Base-by-base conservation (phyloP, 2,329 filamentous ascomycete species). In the Trichoderma atroviride region DNA sequence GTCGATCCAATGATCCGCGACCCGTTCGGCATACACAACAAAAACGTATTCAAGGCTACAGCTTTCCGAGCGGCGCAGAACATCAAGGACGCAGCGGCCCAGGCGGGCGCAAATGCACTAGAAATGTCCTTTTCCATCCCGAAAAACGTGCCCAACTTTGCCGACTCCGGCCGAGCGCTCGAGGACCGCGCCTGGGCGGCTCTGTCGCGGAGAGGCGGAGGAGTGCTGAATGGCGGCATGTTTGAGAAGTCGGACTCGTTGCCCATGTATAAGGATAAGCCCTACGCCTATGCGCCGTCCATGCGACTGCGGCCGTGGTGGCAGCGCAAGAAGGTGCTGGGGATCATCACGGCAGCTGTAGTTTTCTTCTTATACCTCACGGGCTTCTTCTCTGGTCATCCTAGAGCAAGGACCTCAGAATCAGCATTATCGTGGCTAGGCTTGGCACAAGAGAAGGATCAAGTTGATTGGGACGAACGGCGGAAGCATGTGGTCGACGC, bases 251-350 rank as follows among this genome's bases (percentile, higher is more conserved):
- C 79, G 71, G 75, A 82, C 40, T 79, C 74, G 69, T 83, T 99
- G 72, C 96, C 96, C 57, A 94, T 98, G 92, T 99, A 99, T 84
- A 99, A 99, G 82, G 96, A 99, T 82, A 99, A 99, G 80, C 96
- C 96, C n/a, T 96, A 92, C 78, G 86, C 85, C 62, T 90, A 92
- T 75, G 84, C 87, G 55, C 82, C 85, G 40, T 88, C 87, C 71
- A 84, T 87, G 74, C 87, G 87, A 74, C 83, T 85, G 71, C 84
- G 84, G 63, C 84, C 88, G 40, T 80, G 88, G 74, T 90, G 88
- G 82, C 87, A 86, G 78, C 86, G 87, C 75, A 92, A 91, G 82
- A 84, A 91, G 70, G 71, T 88, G 33, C 73, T 89, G 27, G 84
- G 81, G 2, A 77, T 87, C 55, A 71, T 87, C 29, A 80, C 85